phyloP scores from a whole-genome alignment of 805 yeast species.

The Candida maltosa region DNA sequence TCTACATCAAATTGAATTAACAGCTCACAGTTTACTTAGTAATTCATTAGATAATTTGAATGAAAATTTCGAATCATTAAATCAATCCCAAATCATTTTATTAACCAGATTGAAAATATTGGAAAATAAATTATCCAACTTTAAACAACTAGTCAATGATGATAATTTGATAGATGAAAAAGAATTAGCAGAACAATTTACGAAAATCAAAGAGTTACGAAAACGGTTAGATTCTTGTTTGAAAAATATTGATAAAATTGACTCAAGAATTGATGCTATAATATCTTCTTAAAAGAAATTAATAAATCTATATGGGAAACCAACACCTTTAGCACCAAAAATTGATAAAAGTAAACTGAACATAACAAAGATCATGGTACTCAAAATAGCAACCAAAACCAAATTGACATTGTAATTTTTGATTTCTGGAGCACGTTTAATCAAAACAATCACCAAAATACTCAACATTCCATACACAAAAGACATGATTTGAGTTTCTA shows the following conservation, averaged over 20 bases:
- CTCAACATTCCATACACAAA: constrained; percentile 70
- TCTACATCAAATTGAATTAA: constrained; percentile 57
- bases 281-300: neutral
- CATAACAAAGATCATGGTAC: constrained; percentile 46
- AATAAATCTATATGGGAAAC: constrained; percentile 16
- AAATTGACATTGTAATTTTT: constrained; percentile 45
- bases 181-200: constrained; percentile 16
- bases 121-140: constrained; percentile 28
- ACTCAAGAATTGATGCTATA: constrained; percentile 23
- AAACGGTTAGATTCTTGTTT: constrained; percentile 23
- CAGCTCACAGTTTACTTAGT: constrained; percentile 54
- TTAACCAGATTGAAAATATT: constrained; percentile 45
- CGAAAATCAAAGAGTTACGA: constrained; percentile 26
- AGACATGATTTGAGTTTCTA: constrained; percentile 85
- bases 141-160: constrained; percentile 19
- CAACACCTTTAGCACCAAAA: constrained; percentile 66
- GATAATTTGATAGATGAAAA: constrained; percentile 14
- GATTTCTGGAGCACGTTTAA: constrained; percentile 52
- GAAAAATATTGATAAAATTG: constrained; percentile 33
- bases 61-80: constrained; percentile 48
- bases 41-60: constrained; percentile 51
- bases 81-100: constrained; percentile 55
- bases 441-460: constrained; percentile 53
- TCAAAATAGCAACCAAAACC: constrained; percentile 43
- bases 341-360: constrained; percentile 64